Percentiles rank a stretch among this genome's conserved stretches.
phyloP scores from a whole-genome alignment of 2,329 filamentous ascomycete species.

The Fusarium veterinarium region DNA sequence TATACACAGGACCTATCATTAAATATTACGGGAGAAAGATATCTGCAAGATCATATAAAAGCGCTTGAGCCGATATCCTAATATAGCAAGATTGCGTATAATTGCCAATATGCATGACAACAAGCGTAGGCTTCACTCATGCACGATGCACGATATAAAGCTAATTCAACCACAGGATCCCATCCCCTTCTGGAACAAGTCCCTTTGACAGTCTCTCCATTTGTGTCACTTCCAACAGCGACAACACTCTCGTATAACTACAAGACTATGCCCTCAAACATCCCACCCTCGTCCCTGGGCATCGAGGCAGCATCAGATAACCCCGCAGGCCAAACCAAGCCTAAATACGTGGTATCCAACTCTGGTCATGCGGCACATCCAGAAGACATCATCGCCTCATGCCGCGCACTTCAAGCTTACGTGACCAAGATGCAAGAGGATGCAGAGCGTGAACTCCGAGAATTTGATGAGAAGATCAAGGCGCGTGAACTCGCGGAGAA shows the following conservation, averaged over 20 bases:
- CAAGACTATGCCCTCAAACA: conserved; percentile 86
- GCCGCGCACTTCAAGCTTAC: conserved; percentile 80
- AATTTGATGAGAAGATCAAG: conserved; percentile 75
- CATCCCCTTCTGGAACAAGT: conserved; percentile 93
- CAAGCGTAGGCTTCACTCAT: conserved; percentile 47
- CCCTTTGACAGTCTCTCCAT: conserved; percentile 92
- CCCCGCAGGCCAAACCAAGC: conserved; percentile 58
- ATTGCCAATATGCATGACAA: conserved; percentile 48
- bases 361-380: conserved; percentile 88
- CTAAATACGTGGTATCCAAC: conserved; percentile 79
- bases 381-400: conserved; percentile 85
- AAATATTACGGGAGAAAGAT: neutral
- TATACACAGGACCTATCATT: neutral
- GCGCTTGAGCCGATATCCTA: neutral
- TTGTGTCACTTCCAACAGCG: conserved; percentile 88
- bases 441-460: conserved; percentile 73
- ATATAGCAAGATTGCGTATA: neutral
- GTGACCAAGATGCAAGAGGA: conserved; percentile 75
- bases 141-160: neutral
- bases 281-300: conserved; percentile 66
- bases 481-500: conserved; percentile 81
- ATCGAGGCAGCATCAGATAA: conserved; percentile 52
- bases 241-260: conserved; percentile 96
- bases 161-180: conserved; percentile 64
- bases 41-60: neutral